Evolutionary conservation across 139 green algal species (phyloP), one percentile per base, ranked within the genome.

Genomic region (Edaphochlamys debaryana): DNA sequence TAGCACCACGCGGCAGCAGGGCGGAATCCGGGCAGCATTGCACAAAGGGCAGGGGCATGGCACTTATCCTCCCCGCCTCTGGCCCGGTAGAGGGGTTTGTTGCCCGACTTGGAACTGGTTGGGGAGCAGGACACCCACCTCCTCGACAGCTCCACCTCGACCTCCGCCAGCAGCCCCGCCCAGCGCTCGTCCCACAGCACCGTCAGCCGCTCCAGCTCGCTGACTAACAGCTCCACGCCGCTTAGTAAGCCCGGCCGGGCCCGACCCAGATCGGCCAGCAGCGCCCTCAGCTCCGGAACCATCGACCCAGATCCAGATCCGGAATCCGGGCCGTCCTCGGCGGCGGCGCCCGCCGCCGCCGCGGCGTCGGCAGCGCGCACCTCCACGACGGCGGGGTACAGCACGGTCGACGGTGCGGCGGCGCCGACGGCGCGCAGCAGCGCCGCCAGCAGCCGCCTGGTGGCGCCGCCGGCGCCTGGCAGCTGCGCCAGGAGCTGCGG

Each of bases 181-280:
- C 93, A 96, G 23, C 91, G 81, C 90, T 97, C 94, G 69, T 90
- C 76, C 62, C 80, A 87, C n/a, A 94, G 82, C n/a, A 93, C 80
- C 34, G 76, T 80, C 36, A 90, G 58, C 38, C 81, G 56, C 29
- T 86, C 66, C 80, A 90, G 62, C 66, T 90, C 86, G 32, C 69
- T 74, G 40, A 90, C 52, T n/a, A 88, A 81, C 34, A 92, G 30
- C 45, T 75, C 42, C 42, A 90, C 68, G 20, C 83, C 87, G 19
- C 80, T 54, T 74, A 90, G 80, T 67, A 87, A 78, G 32, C 69
- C 79, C 36, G 89, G 88, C 29, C 81, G 69, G 1, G 27, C 32
- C 0, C 75, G n/a, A 2, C 87, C 79, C 78, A 91, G 80, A 37
- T 83, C 69, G 23, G 64, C 50, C 38, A 93, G 67, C 87, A 93